A percentile compares a stretch with the other conserved stretches of the same genome.
phyloP scores from a whole-genome alignment of 75 land plant genomes.

The Sequoia sempervirens region DNA sequence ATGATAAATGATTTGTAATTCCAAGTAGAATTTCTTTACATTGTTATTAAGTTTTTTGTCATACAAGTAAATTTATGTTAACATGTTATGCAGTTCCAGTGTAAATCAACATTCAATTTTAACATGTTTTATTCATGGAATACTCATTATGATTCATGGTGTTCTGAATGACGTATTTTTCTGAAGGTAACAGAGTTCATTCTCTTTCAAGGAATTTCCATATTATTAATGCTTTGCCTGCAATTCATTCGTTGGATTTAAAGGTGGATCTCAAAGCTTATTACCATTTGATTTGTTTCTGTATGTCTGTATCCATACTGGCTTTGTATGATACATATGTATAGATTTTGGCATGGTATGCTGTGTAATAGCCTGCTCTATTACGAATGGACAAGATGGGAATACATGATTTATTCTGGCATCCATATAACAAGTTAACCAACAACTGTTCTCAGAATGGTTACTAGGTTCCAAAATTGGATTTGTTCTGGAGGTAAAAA shows the following conservation, averaged over 20 bases:
- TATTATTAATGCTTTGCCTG: not conserved
- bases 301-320: not conserved
- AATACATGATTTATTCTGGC: not conserved
- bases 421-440: not conserved
- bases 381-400: not conserved
- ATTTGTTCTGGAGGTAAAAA: no score
- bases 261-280: not conserved
- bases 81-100: not conserved
- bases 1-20: not conserved
- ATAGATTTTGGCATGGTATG: not conserved
- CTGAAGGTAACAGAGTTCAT: not conserved
- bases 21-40: not conserved
- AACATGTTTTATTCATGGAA: not conserved
- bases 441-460: not conserved
- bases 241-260: not conserved
- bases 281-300: not conserved
- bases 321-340: not conserved
- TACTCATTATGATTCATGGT: not conserved
- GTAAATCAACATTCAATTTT: not conserved
- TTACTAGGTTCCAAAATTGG: no score
- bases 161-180: not conserved
- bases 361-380: not conserved
- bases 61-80: not conserved
- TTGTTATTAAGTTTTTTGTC: not conserved
- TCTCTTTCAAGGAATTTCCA: not conserved